phyloP scores from a whole-genome alignment of 2,329 filamentous ascomycete genomes.

The Parascedosporium putredinis region DNA sequence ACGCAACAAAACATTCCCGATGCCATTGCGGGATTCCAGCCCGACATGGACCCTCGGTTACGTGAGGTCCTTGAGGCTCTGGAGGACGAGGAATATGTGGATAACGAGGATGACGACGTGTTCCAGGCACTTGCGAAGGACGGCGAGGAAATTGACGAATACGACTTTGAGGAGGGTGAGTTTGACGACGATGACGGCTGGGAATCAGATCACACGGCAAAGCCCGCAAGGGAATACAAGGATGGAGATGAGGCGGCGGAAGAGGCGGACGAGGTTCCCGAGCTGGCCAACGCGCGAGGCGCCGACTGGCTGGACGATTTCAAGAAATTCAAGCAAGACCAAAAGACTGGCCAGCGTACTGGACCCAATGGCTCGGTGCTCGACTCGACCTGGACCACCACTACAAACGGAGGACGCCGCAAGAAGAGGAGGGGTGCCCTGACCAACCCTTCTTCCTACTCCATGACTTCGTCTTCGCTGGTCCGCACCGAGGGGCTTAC shows the following conservation, averaged over 20 bases:
- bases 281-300: constrained; percentile 49
- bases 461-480: constrained; percentile 82
- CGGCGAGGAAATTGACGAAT: constrained; percentile 62
- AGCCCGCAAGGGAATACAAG: constrained; percentile 52
- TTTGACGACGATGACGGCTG: constrained; percentile 66
- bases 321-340: constrained; percentile 84
- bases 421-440: constrained; percentile 96
- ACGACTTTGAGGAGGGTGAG: constrained; percentile 63
- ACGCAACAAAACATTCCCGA: constrained; percentile 90
- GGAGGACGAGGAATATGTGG: constrained; percentile 92
- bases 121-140: constrained; percentile 65
- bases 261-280: constrained; percentile 27
- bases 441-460: constrained; percentile 78
- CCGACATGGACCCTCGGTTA: constrained; percentile 91
- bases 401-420: constrained; percentile 65
- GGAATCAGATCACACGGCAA: constrained; percentile 90
- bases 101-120: constrained; percentile 72
- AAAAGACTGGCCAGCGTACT: constrained; percentile 36
- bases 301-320: constrained; percentile 89
- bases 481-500: constrained; percentile 79
- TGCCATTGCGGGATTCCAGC: constrained; percentile 84
- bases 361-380: constrained; percentile 47
- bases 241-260: constrained; percentile 14
- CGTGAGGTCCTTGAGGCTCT: constrained; percentile 86
- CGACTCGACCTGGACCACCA: constrained; percentile 63